phyloP scores from a whole-genome alignment of 768 basidiomycete genomes.

The Serendipita sp. region DNA sequence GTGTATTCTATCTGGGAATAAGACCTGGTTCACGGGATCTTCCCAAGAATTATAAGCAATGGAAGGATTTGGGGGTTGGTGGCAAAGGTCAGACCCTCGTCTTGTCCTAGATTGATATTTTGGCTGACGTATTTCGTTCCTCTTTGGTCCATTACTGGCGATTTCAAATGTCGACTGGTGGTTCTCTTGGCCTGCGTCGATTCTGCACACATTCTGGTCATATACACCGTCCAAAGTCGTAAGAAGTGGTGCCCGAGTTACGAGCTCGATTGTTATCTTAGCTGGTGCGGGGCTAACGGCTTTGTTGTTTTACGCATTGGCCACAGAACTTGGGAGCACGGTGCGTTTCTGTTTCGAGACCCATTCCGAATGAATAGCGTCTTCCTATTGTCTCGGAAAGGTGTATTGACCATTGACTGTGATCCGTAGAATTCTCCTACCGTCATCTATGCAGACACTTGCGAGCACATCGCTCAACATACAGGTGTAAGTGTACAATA shows the following conservation, averaged over 20 bases:
- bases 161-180: not conserved
- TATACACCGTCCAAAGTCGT: conserved; percentile 28
- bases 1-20: conserved; percentile 3
- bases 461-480: conserved; percentile 33
- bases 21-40: not conserved
- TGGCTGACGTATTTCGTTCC: not conserved
- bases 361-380: not conserved
- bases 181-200: conserved; percentile 25
- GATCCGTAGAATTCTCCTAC: conserved; percentile 84
- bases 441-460: conserved; percentile 51
- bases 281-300: conserved; percentile 69
- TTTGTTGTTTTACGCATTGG: conserved; percentile 37
- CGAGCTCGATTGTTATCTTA: conserved; percentile 39
- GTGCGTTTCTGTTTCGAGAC: not conserved
- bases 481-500: conserved; percentile 22
- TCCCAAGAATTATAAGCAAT: conserved; percentile 41
- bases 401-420: conserved; percentile 66
- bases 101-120: not conserved
- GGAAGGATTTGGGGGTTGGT: conserved; percentile 59
- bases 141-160: not conserved
- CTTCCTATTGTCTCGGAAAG: not conserved
- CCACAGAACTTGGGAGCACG: conserved; percentile 11
- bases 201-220: conserved; percentile 30
- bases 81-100: conserved; percentile 47
- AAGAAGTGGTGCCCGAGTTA: conserved; percentile 34